Evolutionary conservation across 306 rosid genomes (phyloP).

Genomic region (Vigna angularis): DNA sequence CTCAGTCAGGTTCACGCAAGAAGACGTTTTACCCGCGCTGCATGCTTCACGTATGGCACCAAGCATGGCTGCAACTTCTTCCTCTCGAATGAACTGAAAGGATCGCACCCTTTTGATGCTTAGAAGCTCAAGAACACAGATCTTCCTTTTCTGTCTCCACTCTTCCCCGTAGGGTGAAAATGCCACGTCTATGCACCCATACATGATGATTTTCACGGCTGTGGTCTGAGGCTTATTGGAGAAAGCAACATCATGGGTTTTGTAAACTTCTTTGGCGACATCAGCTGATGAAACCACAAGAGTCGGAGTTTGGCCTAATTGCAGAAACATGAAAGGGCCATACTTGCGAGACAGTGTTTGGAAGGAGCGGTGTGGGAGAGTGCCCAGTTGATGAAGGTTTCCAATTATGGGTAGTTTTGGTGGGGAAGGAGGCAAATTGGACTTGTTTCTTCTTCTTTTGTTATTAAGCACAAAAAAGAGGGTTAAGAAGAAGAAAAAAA

Average conservation of each 20-base stretch:
- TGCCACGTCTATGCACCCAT: neutral
- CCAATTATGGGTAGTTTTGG: constrained; percentile 11
- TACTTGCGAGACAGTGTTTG: neutral
- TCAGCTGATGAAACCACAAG: constrained; percentile 9
- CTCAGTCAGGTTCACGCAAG: constrained; percentile 32
- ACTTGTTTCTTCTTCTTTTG: neutral
- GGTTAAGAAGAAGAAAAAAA: neutral
- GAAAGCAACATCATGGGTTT: neutral
- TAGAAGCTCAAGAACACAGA: neutral
- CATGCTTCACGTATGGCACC: constrained; percentile 4
- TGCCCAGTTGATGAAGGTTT: constrained; percentile 1
- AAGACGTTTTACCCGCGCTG: neutral
- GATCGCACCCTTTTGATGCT: neutral
- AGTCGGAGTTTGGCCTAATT: constrained; percentile 1
- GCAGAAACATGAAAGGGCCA: neutral
- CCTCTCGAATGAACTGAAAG: constrained; percentile 8
- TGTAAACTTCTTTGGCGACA: neutral
- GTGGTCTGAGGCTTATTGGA: neutral
- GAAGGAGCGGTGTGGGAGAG: constrained; percentile 7
- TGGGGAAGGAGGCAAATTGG: neutral
- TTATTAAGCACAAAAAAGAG: neutral
- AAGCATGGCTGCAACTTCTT: constrained; percentile 32
- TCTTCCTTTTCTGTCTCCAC: constrained; percentile 19
- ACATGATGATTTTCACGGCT: neutral
- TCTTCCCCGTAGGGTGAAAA: neutral